These are phyloP conservation scores for Fragaria vesca DNA, from an alignment of 306 rosid genomes.

Conservation along the genomic window DNA sequence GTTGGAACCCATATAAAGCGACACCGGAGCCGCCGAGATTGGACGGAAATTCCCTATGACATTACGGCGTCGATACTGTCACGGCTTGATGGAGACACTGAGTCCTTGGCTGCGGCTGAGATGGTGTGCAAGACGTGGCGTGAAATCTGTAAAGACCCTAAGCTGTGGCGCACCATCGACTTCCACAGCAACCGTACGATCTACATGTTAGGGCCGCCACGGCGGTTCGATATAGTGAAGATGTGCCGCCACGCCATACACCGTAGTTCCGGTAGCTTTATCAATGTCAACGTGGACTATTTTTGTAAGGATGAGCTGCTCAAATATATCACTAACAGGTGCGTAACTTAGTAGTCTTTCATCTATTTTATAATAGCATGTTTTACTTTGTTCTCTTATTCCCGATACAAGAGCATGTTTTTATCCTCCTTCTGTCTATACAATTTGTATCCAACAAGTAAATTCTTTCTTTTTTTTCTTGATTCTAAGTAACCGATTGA, in stretches of 20 bases:
- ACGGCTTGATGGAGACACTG: background rate
- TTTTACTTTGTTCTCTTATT: no score
- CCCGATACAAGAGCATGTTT: conserved; percentile 24
- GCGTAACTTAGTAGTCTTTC: no score
- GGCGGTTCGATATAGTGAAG: background rate
- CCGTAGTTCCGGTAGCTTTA: background rate
- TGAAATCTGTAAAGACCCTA: background rate
- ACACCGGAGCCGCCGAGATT: no score
- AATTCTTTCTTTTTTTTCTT: no score
- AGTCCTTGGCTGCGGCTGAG: background rate
- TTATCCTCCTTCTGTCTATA: conserved; percentile 39
- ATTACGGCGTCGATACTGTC: no score
- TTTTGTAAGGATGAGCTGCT: background rate
- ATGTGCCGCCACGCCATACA: background rate
- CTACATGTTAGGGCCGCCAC: background rate
- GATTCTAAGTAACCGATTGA: no score
- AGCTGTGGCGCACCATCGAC: background rate
- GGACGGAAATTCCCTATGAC: no score
- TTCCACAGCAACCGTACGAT: background rate
- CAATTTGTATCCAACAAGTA: no score
- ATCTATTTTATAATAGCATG: no score
- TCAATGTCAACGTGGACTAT: background rate
- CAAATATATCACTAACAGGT: background rate
- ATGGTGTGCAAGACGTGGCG: background rate
- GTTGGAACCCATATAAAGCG: no score